Evolutionary conservation across 1,284 basidiomycete species (phyloP).

Genomic region (Taiwanofungus camphoratus): DNA sequence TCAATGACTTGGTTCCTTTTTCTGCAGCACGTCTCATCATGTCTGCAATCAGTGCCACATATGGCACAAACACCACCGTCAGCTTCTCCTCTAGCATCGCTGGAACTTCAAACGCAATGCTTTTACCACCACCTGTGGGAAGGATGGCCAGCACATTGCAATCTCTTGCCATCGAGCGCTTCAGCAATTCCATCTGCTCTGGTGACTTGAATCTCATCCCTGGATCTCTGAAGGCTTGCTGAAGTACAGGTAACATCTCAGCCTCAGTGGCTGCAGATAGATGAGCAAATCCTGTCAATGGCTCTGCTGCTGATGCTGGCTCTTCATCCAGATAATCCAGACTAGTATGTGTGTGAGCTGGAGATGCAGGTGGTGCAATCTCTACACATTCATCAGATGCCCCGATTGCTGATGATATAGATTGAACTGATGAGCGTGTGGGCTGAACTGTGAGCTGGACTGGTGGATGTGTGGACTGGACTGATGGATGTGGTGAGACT

Average conservation of each 20-base stretch:
- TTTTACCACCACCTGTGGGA: conserved; percentile 4
- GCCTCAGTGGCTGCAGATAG: too few relatives aligned
- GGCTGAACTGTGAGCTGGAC: background rate
- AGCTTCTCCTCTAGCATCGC: background rate
- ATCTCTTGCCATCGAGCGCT: background rate
- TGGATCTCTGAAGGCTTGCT: background rate
- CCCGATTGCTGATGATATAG: background rate
- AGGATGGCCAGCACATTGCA: background rate
- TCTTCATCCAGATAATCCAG: too few relatives aligned
- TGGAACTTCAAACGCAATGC: conserved; percentile 1
- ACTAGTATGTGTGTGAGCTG: too few relatives aligned
- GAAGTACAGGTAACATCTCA: too few relatives aligned
- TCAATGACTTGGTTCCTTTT: background rate
- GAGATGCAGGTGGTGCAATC: too few relatives aligned
- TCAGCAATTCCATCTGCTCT: background rate
- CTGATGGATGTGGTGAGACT: background rate
- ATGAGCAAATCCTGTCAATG: too few relatives aligned
- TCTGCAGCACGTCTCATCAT: background rate
- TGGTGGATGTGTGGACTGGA: background rate
- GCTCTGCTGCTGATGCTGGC: too few relatives aligned
- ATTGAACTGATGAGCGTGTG: background rate
- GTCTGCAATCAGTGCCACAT: conserved; percentile 1
- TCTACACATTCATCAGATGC: too few relatives aligned
- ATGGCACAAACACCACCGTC: conserved; percentile 2
- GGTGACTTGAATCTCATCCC: background rate